These are phyloP conservation scores for Solanum acaule DNA, from an alignment of 257 asterid species.

Conservation along the genomic window DNA sequence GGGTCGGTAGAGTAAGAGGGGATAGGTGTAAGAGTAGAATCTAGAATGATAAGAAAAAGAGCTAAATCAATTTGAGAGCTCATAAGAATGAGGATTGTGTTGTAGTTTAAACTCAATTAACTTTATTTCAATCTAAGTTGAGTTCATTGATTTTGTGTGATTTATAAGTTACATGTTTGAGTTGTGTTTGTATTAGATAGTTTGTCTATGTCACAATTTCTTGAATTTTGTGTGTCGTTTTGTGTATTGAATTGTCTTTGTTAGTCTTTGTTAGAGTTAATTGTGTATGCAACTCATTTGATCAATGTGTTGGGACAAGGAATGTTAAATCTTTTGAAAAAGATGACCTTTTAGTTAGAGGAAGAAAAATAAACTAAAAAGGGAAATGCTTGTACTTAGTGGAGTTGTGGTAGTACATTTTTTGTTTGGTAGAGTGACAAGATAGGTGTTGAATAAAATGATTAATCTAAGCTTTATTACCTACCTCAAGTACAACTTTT, in stretches of 20 bases:
- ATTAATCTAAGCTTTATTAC: too few species aligned
- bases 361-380: too few species aligned
- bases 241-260: accelerated
- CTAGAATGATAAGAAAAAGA: background rate
- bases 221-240: background rate
- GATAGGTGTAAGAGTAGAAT: background rate
- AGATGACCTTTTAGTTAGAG: background rate
- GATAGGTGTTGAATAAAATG: too few species aligned
- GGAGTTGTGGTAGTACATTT: too few species aligned
- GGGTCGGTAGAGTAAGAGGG: background rate
- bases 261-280: background rate
- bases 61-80: background rate
- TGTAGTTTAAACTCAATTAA: background rate
- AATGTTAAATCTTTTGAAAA: background rate
- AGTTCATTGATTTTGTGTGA: background rate
- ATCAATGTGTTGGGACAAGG: background rate
- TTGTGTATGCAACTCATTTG: background rate
- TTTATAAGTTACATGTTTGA: background rate
- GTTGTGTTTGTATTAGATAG: background rate
- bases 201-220: background rate
- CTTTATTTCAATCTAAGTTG: background rate
- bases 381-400: too few species aligned
- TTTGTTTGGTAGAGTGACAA: too few species aligned
- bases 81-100: background rate
- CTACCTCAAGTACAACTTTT: too few species aligned